These are phyloP conservation scores for Solanum etuberosum DNA, from an alignment of 257 asterid genomes.

Conservation along the genomic window DNA sequence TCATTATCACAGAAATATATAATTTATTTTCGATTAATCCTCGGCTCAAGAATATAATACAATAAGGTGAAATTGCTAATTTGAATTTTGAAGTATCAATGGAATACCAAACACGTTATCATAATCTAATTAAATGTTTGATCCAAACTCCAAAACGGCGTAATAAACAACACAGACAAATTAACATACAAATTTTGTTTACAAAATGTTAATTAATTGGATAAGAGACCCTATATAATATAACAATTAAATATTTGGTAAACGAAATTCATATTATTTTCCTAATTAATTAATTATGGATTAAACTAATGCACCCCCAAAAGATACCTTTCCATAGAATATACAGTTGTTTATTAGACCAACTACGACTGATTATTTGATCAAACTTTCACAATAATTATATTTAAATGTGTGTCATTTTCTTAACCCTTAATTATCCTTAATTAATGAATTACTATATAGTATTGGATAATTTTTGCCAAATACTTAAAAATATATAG, in stretches of 20 bases:
- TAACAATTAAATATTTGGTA: not conserved
- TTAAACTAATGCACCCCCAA: not conserved
- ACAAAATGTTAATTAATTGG: not conserved
- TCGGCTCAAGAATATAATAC: not conserved
- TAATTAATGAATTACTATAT: not conserved
- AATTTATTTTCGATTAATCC: accelerated
- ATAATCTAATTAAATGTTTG: not conserved
- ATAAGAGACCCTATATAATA: not conserved
- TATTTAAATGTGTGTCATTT: not conserved
- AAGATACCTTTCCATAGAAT: not conserved
- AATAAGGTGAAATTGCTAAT: not conserved
- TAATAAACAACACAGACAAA: not conserved
- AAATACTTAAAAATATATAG: too few relatives aligned
- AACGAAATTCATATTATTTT: not conserved
- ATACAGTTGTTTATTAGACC: not conserved
- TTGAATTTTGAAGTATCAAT: not conserved
- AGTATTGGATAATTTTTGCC: too few relatives aligned
- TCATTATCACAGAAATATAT: accelerated
- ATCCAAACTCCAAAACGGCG: not conserved
- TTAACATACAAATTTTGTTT: not conserved
- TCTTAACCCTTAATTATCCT: not conserved
- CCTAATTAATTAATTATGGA: not conserved
- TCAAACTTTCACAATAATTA: not conserved
- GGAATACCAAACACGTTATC: not conserved
- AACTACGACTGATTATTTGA: not conserved